Base-by-base conservation (phyloP, 345 rosid genomes). In the Erysimum cheiranthoides region DNA sequence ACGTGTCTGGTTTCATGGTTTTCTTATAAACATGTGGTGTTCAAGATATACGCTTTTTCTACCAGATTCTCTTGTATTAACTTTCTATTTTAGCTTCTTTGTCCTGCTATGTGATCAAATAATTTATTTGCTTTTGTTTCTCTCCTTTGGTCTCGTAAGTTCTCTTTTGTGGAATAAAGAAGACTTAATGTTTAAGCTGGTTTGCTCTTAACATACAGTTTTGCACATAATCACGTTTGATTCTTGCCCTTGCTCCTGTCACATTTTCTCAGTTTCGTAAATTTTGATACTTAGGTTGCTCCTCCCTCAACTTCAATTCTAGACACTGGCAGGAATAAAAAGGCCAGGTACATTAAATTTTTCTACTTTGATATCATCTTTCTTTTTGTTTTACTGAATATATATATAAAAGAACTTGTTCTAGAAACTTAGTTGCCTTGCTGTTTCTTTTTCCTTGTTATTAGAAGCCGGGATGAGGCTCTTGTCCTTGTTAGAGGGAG, bases 401-500 rank as follows among this genome's bases (percentile, higher is more conserved):
- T 28, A 28, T 28, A 28, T 12, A 46, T 14, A 51, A 14, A 21
- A 8, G 36, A 47, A 56, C 60, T 7, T 54, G 52, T 13, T 70
- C 52, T 9, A 46, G 13, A 54, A 46, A 65, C 61, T 64, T 50
- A 77, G 43, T 11, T 75, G 68, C 21, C 61, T 54, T 63, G 35
- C 4, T 43, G 77, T 18, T 47, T 70, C 25, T 62, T 77, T 65
- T 81, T 61, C 60, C 78, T 38, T 58, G 81, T 84, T 76, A 85
- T 81, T 61, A 83, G 84, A 79, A 80, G 52, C 69, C 74, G 77
- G 63, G 96, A 89, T 67, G 87, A 83, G 21, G 67, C 82, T 7
- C 75, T 76, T 59, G 58, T 72, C 35, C 68, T 78, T 62, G 80
- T 93, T 72, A 85, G 85, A 75, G 93, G 86, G 49, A 86, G 97